Conservation (phyloP, 768 basidiomycete species). For the Lyophyllum decastes region DNA sequence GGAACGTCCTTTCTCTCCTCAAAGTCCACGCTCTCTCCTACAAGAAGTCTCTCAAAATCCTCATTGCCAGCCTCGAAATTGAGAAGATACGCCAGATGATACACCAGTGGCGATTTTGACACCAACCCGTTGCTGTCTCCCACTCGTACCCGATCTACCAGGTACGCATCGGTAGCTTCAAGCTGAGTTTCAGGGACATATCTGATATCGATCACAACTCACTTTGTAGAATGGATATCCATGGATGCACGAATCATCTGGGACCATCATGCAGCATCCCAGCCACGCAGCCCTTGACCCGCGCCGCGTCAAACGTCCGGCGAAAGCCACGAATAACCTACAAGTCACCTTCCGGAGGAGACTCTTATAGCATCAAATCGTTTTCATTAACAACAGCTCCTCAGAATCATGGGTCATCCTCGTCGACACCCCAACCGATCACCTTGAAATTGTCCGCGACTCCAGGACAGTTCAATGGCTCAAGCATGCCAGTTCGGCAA, state of each 20-base stretch:
- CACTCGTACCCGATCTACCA: neutral
- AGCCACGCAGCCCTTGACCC: conserved; percentile 8
- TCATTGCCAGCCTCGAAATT: neutral
- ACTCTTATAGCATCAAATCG: conserved; percentile 17
- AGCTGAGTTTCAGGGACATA: neutral
- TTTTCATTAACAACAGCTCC: conserved; percentile 9
- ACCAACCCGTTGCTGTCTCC: neutral
- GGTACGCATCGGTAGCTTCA: neutral
- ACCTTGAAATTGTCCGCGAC: conserved; percentile 6
- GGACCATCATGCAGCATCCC: neutral
- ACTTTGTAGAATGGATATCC: neutral
- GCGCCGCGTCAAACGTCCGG: conserved; percentile 33
- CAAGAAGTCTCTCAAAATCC: neutral
- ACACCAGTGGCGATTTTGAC: neutral
- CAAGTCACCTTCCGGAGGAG: conserved; percentile 50
- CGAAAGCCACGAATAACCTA: conserved; percentile 62
- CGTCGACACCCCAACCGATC: conserved; percentile 5
- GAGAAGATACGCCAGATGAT: neutral
- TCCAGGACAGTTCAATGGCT: conserved; percentile 1
- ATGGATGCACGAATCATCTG: neutral
- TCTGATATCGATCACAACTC: neutral
- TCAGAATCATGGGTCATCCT: conserved; percentile 11
- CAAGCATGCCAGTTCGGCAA: conserved; percentile 7
- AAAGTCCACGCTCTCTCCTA: neutral
- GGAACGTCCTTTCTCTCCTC: neutral